Evolutionary conservation across 208 protist species (phyloP).

Genomic region (Naegleria lovaniensis): DNA sequence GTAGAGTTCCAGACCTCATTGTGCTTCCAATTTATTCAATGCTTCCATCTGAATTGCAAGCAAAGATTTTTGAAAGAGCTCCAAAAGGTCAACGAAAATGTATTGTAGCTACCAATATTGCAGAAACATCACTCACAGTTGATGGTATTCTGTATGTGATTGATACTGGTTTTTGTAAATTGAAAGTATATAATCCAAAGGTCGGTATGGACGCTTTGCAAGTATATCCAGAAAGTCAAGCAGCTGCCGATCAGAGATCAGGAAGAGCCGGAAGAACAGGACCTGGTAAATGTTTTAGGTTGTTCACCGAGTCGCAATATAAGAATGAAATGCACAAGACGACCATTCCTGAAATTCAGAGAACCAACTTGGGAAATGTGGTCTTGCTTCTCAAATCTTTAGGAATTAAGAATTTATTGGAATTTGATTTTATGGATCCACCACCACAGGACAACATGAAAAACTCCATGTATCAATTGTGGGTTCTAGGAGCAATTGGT

Average conservation of each 20-base stretch:
- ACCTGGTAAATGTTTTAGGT: slow-evolving; percentile 81
- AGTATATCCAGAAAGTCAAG: slow-evolving; percentile 89
- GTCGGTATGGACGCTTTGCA: slow-evolving; percentile 91
- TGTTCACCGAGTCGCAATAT: slow-evolving; percentile 88
- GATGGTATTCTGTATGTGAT: slow-evolving; percentile 88
- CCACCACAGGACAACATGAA: slow-evolving; percentile 85
- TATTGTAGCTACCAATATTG: slow-evolving; percentile 99
- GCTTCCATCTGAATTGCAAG: slow-evolving; percentile 76
- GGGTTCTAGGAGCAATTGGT: slow-evolving; percentile 94
- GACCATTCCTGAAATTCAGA: slow-evolving; percentile 80
- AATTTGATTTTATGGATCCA: slow-evolving; percentile 99
- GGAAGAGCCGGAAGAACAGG: slow-evolving; percentile 95
- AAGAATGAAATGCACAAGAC: slow-evolving; percentile 67
- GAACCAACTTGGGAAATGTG: slow-evolving; percentile 80
- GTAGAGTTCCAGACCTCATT: slow-evolving; percentile 43
- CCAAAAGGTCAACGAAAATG: slow-evolving; percentile 75
- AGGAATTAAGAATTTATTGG: slow-evolving; percentile 78
- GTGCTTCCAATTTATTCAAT: slow-evolving; percentile 87
- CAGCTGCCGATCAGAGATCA: slow-evolving; percentile 90
- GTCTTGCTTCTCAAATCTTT: slow-evolving; percentile 83
- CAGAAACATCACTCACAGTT: slow-evolving; percentile 98
- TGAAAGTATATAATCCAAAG: slow-evolving; percentile 95
- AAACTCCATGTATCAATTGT: slow-evolving; percentile 92
- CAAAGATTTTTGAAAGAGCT: slow-evolving; percentile 72
- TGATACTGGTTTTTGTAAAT: slow-evolving; percentile 94